Percentiles rank a stretch among this genome's conserved stretches.
Evolutionary conservation across 2,329 filamentous ascomycete genomes (phyloP).

Genomic region (Nigrograna mackinnonii): DNA sequence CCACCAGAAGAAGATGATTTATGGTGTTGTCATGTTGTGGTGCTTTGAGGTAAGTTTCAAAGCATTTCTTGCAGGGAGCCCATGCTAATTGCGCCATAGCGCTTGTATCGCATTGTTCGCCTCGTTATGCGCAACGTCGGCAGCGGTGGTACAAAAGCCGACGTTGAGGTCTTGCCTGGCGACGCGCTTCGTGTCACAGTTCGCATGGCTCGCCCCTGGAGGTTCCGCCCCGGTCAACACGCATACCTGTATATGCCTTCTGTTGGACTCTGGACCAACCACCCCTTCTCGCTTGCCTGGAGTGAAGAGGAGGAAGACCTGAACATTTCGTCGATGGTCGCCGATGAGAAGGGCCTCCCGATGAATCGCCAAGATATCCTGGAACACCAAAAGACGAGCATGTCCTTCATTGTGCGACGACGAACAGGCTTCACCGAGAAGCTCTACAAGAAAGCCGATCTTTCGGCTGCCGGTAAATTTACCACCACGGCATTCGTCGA

Average conservation of each 20-base stretch:
- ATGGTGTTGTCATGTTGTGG: slow-evolving; percentile 70
- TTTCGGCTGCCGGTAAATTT: slow-evolving; percentile 57
- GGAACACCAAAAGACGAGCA: slow-evolving; percentile 55
- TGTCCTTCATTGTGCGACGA: slow-evolving; percentile 85
- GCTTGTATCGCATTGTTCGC: slow-evolving; percentile 61
- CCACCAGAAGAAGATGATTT: slow-evolving; percentile 63
- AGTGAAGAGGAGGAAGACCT: slow-evolving; percentile 62
- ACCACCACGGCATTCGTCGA: slow-evolving; percentile 76
- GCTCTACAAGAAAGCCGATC: slow-evolving; percentile 71
- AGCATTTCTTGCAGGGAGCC: neutral
- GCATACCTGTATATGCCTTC: slow-evolving; percentile 78
- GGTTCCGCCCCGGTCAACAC: slow-evolving; percentile 74
- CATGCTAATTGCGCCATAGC: slow-evolving; percentile 30
- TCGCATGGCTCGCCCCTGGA: slow-evolving; percentile 76
- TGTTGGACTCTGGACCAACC: slow-evolving; percentile 73
- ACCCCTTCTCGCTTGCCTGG: slow-evolving; percentile 82
- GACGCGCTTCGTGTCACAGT: slow-evolving; percentile 75
- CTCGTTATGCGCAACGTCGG: slow-evolving; percentile 70
- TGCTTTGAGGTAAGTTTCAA: slow-evolving; percentile 52
- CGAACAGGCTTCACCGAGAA: slow-evolving; percentile 86
- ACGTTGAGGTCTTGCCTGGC: slow-evolving; percentile 76
- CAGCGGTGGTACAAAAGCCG: slow-evolving; percentile 65
- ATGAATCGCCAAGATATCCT: slow-evolving; percentile 57
- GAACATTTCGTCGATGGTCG: slow-evolving; percentile 24
- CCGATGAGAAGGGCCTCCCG: slow-evolving; percentile 50